Conservation (phyloP, 768 basidiomycete species). For the Aureoboletus auriporus region DNA sequence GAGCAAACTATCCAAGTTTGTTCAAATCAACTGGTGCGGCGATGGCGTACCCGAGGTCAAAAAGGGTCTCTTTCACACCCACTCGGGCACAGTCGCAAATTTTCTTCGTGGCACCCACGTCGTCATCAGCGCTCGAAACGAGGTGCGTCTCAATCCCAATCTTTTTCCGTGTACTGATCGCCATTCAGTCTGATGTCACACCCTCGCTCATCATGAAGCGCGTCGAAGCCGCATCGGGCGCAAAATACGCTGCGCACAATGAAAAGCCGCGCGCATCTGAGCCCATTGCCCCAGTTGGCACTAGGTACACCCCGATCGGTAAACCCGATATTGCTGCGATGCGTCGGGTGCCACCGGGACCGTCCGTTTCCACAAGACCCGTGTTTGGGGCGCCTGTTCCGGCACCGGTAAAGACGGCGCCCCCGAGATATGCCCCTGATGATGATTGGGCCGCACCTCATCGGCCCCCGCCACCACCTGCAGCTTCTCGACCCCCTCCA, state of each 20-base stretch:
- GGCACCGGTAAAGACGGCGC: constrained; percentile 38
- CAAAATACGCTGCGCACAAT: constrained; percentile 82
- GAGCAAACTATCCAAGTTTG: constrained; percentile 85
- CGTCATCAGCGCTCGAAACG: constrained; percentile 81
- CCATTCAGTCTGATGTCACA: constrained; percentile 66
- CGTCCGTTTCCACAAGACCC: constrained; percentile 42
- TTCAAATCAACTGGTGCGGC: constrained; percentile 96
- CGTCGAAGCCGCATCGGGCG: constrained; percentile 86
- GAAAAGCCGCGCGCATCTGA: constrained; percentile 70
- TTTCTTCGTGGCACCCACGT: constrained; percentile 85
- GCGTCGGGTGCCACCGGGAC: constrained; percentile 41
- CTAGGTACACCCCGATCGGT: constrained; percentile 72
- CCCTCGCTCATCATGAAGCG: constrained; percentile 79
- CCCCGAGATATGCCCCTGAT: constrained; percentile 40
- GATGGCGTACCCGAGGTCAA: constrained; percentile 91
- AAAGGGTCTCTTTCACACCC: constrained; percentile 91
- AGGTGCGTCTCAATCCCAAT: constrained; percentile 45
- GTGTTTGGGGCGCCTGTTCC: constrained; percentile 43
- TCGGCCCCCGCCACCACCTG: constrained; percentile 37
- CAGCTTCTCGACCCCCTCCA: constrained; percentile 45
- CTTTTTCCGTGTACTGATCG: not conserved
- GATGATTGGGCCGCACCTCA: constrained; percentile 58
- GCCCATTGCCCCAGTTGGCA: constrained; percentile 79
- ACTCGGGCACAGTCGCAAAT: constrained; percentile 72
- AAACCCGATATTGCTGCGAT: constrained; percentile 64